phyloP scores from a whole-genome alignment of 2,329 filamentous ascomycete species.

The Fusarium nygamai region DNA sequence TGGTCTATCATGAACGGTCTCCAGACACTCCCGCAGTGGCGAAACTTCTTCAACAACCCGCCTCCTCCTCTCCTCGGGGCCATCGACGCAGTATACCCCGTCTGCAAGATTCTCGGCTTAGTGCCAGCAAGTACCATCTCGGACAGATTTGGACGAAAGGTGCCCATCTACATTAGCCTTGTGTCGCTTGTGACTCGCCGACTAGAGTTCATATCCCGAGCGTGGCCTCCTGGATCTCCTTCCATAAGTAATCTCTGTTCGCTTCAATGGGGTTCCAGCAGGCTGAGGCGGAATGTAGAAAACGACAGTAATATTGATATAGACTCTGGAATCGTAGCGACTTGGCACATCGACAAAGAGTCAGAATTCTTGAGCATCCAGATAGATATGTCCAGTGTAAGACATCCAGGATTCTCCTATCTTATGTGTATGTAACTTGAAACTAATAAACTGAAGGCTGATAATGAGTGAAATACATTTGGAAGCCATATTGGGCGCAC shows the following conservation, averaged over 20 bases:
- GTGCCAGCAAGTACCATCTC: background rate
- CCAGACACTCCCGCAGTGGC: background rate
- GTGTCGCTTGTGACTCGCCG: background rate
- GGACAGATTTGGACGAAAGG: background rate
- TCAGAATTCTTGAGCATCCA: background rate
- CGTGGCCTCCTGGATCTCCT: too few relatives aligned
- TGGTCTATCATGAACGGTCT: background rate
- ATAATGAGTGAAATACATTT: background rate
- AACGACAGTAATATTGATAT: background rate
- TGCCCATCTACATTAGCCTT: background rate
- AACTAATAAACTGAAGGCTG: background rate
- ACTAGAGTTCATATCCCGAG: too few relatives aligned
- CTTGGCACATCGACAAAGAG: background rate
- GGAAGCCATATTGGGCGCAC: background rate
- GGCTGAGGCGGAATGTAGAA: background rate
- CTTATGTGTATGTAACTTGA: background rate
- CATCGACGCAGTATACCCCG: background rate
- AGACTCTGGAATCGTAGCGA: background rate
- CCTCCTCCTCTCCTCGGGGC: background rate
- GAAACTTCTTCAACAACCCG: background rate
- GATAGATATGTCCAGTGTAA: background rate
- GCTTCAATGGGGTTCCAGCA: fast-evolving
- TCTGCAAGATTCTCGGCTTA: background rate
- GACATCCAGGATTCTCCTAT: too few relatives aligned
- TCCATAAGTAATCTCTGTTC: background rate